phyloP scores from a whole-genome alignment of 257 asterid genomes.

The Verbascum thapsus region DNA sequence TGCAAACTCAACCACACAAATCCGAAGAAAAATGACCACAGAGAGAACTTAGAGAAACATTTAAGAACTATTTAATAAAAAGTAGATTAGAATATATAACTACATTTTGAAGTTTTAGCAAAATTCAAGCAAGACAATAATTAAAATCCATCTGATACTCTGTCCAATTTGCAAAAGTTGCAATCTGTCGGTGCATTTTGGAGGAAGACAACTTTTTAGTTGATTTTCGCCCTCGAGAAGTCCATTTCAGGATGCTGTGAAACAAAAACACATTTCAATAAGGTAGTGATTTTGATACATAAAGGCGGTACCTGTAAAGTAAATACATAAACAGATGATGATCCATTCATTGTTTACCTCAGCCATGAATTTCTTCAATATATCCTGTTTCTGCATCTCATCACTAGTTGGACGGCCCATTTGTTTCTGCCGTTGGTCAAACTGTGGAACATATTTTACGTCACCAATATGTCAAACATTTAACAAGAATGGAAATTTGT shows the following conservation, averaged over 20 bases:
- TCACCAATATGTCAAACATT: not conserved
- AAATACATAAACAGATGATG: not conserved
- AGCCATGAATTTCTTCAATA: slow-evolving; percentile 79
- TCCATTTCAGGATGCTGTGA: slow-evolving; percentile 92
- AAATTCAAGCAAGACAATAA: not conserved
- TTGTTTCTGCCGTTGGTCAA: slow-evolving; percentile 74
- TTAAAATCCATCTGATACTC: not conserved
- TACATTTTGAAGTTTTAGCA: not conserved
- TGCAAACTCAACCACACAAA: not conserved
- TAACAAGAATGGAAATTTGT: not conserved
- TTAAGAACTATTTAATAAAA: not conserved
- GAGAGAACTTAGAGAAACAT: not conserved
- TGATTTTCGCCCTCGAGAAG: slow-evolving; percentile 59
- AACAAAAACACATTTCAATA: not conserved
- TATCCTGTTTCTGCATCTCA: slow-evolving; percentile 72
- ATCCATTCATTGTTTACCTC: slow-evolving; percentile 45
- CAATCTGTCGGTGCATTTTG: not conserved
- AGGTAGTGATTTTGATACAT: too few relatives aligned
- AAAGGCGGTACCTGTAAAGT: not conserved
- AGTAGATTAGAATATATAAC: too few relatives aligned
- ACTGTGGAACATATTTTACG: slow-evolving; percentile 37
- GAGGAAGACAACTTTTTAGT: slow-evolving; percentile 29
- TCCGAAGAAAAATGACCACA: not conserved
- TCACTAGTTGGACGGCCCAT: slow-evolving; percentile 82
- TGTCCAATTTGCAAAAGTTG: too few relatives aligned